Conservation (phyloP, 495 filamentous ascomycete genomes). For the Letharia columbiana region DNA sequence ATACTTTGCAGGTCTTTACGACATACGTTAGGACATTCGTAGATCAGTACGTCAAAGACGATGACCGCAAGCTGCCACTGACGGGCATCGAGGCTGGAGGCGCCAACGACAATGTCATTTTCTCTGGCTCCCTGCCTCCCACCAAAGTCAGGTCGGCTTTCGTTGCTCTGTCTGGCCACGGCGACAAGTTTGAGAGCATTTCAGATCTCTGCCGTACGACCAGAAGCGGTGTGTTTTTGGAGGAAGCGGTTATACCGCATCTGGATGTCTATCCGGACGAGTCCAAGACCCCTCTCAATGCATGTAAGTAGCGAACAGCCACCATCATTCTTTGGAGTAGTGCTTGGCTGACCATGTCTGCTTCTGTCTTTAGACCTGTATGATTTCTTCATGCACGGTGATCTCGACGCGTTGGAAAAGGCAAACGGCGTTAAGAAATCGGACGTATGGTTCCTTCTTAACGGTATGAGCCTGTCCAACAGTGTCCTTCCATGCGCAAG, state of each 20-base stretch:
- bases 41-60: conserved; percentile 47
- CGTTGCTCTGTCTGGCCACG: conserved; percentile 58
- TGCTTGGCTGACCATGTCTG: no score
- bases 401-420: conserved; percentile 42
- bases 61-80: conserved; percentile 51
- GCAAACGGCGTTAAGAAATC: conserved; percentile 53
- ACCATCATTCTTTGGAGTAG: no score
- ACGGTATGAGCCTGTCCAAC: conserved; percentile 23
- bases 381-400: conserved; percentile 68
- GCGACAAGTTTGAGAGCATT: conserved; percentile 53
- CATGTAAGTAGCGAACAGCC: conserved; percentile 34
- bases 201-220: conserved; percentile 53
- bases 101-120: conserved; percentile 11
- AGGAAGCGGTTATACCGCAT: conserved; percentile 61
- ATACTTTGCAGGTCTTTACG: conserved; percentile 53
- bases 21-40: conserved; percentile 62
- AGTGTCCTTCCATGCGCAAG: no score
- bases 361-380: conserved; percentile 33
- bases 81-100: conserved; percentile 42
- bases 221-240: conserved; percentile 60
- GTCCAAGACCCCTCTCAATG: conserved; percentile 47
- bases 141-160: conserved; percentile 53
- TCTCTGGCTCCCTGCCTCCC: conserved; percentile 12
- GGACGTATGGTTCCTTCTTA: conserved; percentile 60
- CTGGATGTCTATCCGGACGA: conserved; percentile 49